Percentiles rank a stretch among this genome's conserved stretches.
Conservation (phyloP, 2,329 filamentous ascomycete species). For the Fusarium gaditjirri region DNA sequence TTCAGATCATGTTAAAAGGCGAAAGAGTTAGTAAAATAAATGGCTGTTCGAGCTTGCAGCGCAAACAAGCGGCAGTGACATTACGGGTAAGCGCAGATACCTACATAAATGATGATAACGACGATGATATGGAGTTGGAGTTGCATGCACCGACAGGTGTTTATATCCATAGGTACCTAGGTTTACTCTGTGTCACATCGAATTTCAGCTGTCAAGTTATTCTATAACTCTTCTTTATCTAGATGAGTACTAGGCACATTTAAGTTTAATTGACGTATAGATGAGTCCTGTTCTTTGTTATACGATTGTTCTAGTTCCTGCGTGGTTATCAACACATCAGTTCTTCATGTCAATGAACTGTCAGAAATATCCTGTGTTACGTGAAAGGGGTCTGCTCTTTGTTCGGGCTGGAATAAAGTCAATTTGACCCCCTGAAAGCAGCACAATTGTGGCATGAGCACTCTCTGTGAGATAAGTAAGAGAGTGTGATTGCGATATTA, state of each 20-base stretch:
- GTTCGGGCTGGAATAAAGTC: not conserved
- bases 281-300: not conserved
- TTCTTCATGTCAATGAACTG: not conserved
- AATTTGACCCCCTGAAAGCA: not conserved
- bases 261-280: not conserved
- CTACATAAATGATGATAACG: not conserved
- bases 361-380: not conserved
- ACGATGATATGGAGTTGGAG: not conserved
- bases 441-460: not conserved
- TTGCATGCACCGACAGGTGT: not conserved
- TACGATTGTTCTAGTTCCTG: not conserved
- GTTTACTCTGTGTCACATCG: not conserved
- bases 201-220: not conserved
- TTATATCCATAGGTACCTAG: not conserved
- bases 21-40: not conserved
- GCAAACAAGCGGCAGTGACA: constrained; percentile 11
- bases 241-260: not conserved
- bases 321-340: not conserved
- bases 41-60: not conserved
- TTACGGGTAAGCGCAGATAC: not conserved
- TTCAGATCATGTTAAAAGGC: not conserved
- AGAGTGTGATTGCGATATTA: not conserved
- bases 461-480: not conserved
- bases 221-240: not conserved
- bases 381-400: not conserved